Evolutionary conservation across 805 yeast genomes (phyloP), one percentile per base, ranked within the genome.

Genomic region (Kuraishia ogatae): DNA sequence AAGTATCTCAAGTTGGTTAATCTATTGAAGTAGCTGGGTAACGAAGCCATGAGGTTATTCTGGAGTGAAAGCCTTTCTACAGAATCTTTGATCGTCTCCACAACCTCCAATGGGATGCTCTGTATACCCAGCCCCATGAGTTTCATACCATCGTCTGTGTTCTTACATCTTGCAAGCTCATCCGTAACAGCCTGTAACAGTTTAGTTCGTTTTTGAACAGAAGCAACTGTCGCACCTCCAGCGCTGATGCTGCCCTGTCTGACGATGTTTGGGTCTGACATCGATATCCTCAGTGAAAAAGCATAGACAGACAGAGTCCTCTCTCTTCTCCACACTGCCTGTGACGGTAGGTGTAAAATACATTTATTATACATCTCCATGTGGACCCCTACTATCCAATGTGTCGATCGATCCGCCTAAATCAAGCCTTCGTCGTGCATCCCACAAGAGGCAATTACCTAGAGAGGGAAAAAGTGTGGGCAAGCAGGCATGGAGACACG

Each of bases 21-120:
- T 8, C 70, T 65, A 5, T 67, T 58, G 62, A 85, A 75, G 51
- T 71, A 73, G 1, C 66, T 62, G 0, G 90, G 88, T 17, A 86
- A 65, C 2, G 66, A 64, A 0, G 67, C 59, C 15, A 86, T 63
- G 28, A 68, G 65, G 64, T 85, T 86, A 54, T 73, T 74, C 54
- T 83, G 80, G 21, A 86, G 62, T 1, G 83, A 78, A 10, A 86
- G 68, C 60, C 83, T 76, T 55, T 78, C 80, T 4, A 79, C 74
- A 13, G 64, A 60, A 24, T 67, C 68, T 39, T 51, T 63, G 48
- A 59, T 58, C 53, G 58, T 29, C 48, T 59, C 62, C 13, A 59
- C 53, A 39, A 58, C 55, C 47, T 59, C 62, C 20, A 57, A 54
- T 0, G 81, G 73, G 1, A 80, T 55, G 1, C 69, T 61, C 11